Conservation (phyloP, 257 asterid genomes). For the Solanum lignicaule region DNA sequence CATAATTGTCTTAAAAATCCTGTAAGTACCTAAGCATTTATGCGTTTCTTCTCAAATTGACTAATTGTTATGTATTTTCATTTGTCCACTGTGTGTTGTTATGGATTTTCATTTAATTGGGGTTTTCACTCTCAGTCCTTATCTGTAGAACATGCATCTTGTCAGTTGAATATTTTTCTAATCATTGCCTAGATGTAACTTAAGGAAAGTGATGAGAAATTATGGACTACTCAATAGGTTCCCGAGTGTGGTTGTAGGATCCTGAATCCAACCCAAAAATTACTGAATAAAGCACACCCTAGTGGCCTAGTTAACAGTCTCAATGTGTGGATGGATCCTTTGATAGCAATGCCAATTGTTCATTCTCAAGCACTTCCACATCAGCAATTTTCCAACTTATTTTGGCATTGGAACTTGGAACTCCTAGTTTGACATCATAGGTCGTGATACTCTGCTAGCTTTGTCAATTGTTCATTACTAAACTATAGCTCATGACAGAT, state of each 20-base stretch:
- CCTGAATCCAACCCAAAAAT: not conserved
- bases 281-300: not conserved
- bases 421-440: not conserved
- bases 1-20: conserved; percentile 49
- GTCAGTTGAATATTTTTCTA: not conserved
- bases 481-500: not conserved
- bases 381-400: not conserved
- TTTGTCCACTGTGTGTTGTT: not conserved
- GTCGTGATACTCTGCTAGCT: not conserved
- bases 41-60: not conserved
- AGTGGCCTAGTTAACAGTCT: not conserved
- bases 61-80: not conserved
- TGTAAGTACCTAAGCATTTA: conserved; percentile 35
- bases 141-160: not conserved
- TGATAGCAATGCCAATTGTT: not conserved
- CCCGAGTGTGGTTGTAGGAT: not conserved
- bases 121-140: not conserved
- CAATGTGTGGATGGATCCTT: not conserved
- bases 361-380: not conserved
- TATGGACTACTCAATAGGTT: not conserved
- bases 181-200: not conserved
- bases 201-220: not conserved
- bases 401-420: not conserved
- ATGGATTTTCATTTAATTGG: not conserved
- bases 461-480: not conserved